phyloP scores from a whole-genome alignment of 2,329 filamentous ascomycete genomes.

The Coniochaeta sp. region DNA sequence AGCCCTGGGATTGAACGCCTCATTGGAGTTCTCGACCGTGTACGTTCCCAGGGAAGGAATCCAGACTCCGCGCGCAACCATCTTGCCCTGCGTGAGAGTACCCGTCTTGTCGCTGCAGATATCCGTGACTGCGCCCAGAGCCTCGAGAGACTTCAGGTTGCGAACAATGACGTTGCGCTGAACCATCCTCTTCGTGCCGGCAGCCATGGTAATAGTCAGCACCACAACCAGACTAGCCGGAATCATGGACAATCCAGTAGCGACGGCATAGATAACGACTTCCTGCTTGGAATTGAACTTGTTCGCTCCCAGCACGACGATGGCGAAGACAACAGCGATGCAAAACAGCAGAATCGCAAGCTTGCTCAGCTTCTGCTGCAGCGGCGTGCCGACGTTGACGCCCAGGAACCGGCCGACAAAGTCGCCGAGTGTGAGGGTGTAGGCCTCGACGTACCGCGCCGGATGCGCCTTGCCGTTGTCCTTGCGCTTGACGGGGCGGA shows the following conservation, averaged over 20 bases:
- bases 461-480: slow-evolving; percentile 45
- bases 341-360: slow-evolving; percentile 60
- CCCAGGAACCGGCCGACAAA: slow-evolving; percentile 18
- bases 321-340: slow-evolving; percentile 38
- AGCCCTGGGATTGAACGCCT: slow-evolving; percentile 55
- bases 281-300: slow-evolving; percentile 39
- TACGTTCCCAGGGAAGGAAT: slow-evolving; percentile 47
- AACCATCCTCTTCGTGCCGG: slow-evolving; percentile 48
- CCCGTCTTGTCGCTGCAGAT: slow-evolving; percentile 68
- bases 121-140: slow-evolving; percentile 62
- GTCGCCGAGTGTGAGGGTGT: slow-evolving; percentile 31
- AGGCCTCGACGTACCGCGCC: slow-evolving; percentile 41
- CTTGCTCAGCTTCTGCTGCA: slow-evolving; percentile 61
- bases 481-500: slow-evolving; percentile 43
- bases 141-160: slow-evolving; percentile 58
- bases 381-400: slow-evolving; percentile 52
- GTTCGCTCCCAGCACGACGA: slow-evolving; percentile 34
- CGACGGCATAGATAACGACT: slow-evolving; percentile 36
- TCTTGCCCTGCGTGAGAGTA: slow-evolving; percentile 58
- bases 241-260: slow-evolving; percentile 44
- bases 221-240: slow-evolving; percentile 54
- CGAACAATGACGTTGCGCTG: slow-evolving; percentile 48
- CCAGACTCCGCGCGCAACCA: slow-evolving; percentile 59
- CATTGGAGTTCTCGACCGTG: slow-evolving; percentile 45
- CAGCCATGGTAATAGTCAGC: slow-evolving; percentile 55